Conservation (phyloP, 2,329 filamentous ascomycete genomes). For the Diatrype stigma region DNA sequence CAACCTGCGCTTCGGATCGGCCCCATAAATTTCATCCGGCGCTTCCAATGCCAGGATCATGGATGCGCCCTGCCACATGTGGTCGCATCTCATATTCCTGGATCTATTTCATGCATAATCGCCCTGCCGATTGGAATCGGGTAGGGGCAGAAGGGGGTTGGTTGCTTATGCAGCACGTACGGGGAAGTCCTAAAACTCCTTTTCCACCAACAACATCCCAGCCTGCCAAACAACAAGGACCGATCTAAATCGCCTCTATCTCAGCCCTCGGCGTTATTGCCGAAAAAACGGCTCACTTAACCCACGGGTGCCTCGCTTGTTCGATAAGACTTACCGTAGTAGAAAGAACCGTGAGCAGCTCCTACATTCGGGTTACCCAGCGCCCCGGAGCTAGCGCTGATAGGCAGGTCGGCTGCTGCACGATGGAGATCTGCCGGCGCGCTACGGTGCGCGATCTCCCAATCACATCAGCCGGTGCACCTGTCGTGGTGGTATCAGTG, state of each 20-base stretch:
- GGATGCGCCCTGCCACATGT: background rate
- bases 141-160: too few species aligned
- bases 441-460: background rate
- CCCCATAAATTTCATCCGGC: background rate
- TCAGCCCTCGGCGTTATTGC: too few species aligned
- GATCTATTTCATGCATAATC: too few species aligned
- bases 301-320: background rate
- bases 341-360: too few species aligned
- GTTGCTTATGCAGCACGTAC: too few species aligned
- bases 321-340: too few species aligned
- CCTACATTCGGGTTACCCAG: background rate
- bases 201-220: too few species aligned
- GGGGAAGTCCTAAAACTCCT: too few species aligned
- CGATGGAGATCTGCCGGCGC: background rate
- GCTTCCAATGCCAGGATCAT: background rate
- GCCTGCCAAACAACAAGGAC: too few species aligned
- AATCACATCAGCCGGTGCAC: background rate
- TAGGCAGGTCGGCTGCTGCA: background rate
- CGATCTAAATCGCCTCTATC: too few species aligned
- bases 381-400: background rate
- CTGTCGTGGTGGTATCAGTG: background rate
- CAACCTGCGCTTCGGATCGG: background rate
- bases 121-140: too few species aligned
- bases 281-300: background rate
- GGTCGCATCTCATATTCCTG: background rate